phyloP scores from a whole-genome alignment of 208 protist species.

The Crithidia expoeki region DNA sequence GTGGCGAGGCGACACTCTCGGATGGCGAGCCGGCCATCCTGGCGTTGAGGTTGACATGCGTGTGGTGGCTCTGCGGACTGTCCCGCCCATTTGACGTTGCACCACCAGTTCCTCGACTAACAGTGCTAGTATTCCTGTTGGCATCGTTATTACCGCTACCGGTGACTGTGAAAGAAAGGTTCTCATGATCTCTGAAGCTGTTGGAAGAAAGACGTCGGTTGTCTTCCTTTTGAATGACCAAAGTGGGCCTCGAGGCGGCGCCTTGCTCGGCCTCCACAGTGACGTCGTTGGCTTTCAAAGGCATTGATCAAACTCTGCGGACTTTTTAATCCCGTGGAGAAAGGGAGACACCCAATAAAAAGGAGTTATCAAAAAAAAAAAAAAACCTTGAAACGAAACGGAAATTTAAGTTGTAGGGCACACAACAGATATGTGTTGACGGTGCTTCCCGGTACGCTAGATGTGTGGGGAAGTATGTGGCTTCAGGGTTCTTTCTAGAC shows the following conservation, averaged over 20 bases:
- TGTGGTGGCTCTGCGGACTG: not conserved
- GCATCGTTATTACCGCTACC: not conserved
- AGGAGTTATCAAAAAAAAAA: too few species aligned
- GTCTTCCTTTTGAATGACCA: slow-evolving; percentile 11
- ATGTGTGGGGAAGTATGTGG: too few species aligned
- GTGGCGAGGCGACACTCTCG: slow-evolving; percentile 29
- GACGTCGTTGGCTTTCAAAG: not conserved
- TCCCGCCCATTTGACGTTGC: not conserved
- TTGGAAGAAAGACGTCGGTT: not conserved
- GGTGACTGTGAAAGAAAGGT: not conserved
- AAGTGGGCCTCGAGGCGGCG: not conserved
- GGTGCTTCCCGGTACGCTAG: too few species aligned
- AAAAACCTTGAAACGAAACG: not conserved
- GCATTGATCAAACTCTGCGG: too few species aligned
- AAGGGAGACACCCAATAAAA: too few species aligned
- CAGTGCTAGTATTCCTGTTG: not conserved
- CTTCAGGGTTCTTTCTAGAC: too few species aligned
- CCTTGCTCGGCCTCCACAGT: not conserved
- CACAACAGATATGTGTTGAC: too few species aligned
- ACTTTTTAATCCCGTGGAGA: too few species aligned
- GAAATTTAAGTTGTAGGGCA: too few species aligned
- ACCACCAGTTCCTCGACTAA: not conserved
- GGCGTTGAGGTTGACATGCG: not conserved
- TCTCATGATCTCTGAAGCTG: slow-evolving; percentile 5
- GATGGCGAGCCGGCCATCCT: slow-evolving; percentile 8